These are phyloP conservation scores for Wickerhamomyces kurtzmanii DNA, from an alignment of 805 yeast species.

Conservation along the genomic window DNA sequence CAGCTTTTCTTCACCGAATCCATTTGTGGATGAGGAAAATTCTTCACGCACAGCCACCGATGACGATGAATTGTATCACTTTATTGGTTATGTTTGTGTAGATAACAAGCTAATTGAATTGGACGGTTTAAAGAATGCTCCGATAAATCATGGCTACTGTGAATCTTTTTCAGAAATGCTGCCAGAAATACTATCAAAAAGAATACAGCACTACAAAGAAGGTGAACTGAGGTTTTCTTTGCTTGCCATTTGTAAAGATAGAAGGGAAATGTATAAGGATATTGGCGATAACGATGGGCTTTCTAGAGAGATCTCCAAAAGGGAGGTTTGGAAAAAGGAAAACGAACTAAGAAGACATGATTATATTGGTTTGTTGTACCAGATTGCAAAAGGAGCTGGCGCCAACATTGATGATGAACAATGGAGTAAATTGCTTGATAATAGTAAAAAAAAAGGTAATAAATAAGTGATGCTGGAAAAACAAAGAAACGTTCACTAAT, in stretches of 20 bases:
- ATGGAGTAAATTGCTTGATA: slow-evolving; percentile 20
- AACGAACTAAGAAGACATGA: slow-evolving; percentile 45
- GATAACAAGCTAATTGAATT: slow-evolving; percentile 44
- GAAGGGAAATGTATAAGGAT: slow-evolving; percentile 25
- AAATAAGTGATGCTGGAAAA: no score
- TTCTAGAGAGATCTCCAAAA: slow-evolving; percentile 31
- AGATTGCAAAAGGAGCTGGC: slow-evolving; percentile 32
- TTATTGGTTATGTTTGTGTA: slow-evolving; percentile 38
- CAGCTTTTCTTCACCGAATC: slow-evolving; percentile 46
- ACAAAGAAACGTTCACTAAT: no score
- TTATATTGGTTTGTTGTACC: slow-evolving; percentile 39
- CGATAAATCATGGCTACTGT: slow-evolving; percentile 43
- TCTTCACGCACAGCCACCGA: slow-evolving; percentile 18
- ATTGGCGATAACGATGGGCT: slow-evolving; percentile 30
- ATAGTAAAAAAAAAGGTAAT: slow-evolving; percentile 16
- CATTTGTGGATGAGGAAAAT: slow-evolving; percentile 35
- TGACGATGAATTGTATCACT: slow-evolving; percentile 49
- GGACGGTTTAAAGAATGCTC: slow-evolving; percentile 49
- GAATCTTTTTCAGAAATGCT: slow-evolving; percentile 32
- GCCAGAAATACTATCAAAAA: slow-evolving; percentile 31
- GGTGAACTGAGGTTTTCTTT: slow-evolving; percentile 48
- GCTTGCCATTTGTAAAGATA: slow-evolving; percentile 42
- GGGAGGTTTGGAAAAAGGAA: slow-evolving; percentile 44
- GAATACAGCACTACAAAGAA: slow-evolving; percentile 34
- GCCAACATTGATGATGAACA: slow-evolving; percentile 24